Conservation (phyloP, 2,329 filamentous ascomycete genomes). For the Alternaria sp. region DNA sequence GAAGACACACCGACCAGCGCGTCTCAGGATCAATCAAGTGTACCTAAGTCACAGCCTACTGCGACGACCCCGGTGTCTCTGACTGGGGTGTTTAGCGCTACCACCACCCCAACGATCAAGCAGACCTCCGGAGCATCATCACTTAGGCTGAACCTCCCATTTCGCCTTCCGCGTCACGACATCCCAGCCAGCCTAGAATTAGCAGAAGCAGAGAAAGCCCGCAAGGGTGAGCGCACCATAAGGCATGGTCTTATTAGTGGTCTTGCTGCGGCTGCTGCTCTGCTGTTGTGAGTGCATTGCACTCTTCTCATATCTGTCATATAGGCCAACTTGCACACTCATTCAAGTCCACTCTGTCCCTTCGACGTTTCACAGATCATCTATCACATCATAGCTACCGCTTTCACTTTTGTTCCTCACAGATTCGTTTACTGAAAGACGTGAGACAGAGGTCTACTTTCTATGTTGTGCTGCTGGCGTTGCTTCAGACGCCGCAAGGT, state of each 20-base stretch:
- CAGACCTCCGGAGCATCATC: constrained; percentile 10
- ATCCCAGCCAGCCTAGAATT: not conserved
- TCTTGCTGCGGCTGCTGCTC: constrained; percentile 7
- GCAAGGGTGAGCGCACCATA: not conserved
- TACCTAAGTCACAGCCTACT: not conserved
- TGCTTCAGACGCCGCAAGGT: not conserved
- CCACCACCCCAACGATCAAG: not conserved
- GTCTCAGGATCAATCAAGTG: not conserved
- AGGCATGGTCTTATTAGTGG: constrained; percentile 7
- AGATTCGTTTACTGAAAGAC: not conserved
- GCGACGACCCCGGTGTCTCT: not conserved
- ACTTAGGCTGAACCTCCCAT: not conserved
- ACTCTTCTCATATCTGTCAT: constrained; percentile 1
- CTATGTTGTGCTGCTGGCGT: constrained; percentile 6
- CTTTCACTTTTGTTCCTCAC: not conserved
- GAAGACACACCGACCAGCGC: constrained; percentile 14
- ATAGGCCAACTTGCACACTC: constrained; percentile 5
- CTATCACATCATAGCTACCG: not conserved
- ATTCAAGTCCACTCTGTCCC: not conserved
- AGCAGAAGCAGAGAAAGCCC: not conserved
- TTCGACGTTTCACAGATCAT: not conserved
- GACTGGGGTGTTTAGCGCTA: constrained; percentile 22
- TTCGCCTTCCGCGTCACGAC: not conserved
- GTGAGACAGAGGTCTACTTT: constrained; percentile 5
- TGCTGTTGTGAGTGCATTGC: constrained; percentile 20